A percentile compares a stretch with the other conserved stretches of the same genome.
phyloP scores from a whole-genome alignment of 179 eudicot species.

The Beta corolliflora region DNA sequence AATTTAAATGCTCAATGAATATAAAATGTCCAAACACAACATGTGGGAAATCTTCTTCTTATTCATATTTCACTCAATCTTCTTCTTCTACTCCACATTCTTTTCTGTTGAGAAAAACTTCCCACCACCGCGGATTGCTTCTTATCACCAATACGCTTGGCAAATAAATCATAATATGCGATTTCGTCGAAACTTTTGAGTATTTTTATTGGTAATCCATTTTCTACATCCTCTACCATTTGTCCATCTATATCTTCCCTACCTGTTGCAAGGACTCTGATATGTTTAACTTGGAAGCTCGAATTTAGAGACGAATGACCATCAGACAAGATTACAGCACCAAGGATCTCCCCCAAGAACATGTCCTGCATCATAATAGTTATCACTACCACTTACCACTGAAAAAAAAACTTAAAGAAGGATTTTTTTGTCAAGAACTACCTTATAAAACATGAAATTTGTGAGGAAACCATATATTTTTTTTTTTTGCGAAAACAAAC shows the following conservation, averaged over 20 bases:
- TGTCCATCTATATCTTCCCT: slow-evolving; percentile 59
- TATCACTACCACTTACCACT: background rate
- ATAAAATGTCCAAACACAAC: too few relatives aligned
- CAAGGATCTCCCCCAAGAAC: slow-evolving; percentile 78
- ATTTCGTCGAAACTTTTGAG: slow-evolving; percentile 45
- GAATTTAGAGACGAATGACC: slow-evolving; percentile 35
- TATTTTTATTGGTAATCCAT: slow-evolving; percentile 44
- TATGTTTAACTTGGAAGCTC: slow-evolving; percentile 31
- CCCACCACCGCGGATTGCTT: slow-evolving; percentile 64
- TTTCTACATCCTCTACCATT: slow-evolving; percentile 40
- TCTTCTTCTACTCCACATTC: slow-evolving; percentile 35
- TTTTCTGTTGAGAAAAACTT: slow-evolving; percentile 58
- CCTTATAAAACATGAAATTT: too few relatives aligned
- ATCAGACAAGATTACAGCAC: slow-evolving; percentile 58
- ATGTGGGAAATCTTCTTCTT: too few relatives aligned
- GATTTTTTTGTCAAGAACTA: too few relatives aligned
- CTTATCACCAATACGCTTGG: slow-evolving; percentile 49
- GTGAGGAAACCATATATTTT: too few relatives aligned
- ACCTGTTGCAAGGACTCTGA: slow-evolving; percentile 57
- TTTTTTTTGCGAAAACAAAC: too few relatives aligned
- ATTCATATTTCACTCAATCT: background rate
- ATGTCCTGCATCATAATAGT: slow-evolving; percentile 48
- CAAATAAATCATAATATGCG: slow-evolving; percentile 53
- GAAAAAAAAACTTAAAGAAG: too few relatives aligned
- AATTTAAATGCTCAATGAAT: too few relatives aligned